Base-by-base conservation (phyloP, 345 rosid species). In the Eucalyptus grandis region DNA sequence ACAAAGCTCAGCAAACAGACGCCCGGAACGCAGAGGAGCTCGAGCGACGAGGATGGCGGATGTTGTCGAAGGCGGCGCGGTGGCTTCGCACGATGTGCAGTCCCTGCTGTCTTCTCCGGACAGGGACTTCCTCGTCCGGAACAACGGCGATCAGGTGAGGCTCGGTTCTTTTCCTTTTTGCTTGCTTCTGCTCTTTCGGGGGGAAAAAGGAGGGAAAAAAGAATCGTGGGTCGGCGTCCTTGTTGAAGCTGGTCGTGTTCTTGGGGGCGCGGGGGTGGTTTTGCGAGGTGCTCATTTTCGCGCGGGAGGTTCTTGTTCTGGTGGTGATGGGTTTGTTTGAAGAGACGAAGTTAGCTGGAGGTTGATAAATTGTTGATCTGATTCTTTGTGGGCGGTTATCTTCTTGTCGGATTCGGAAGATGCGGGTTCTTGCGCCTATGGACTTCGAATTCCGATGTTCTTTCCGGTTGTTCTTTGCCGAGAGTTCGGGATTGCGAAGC, bases 91-190 rank as follows among this genome's bases (percentile, higher is more conserved):
- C 85, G 85, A 77, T 77, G 85, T 77, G 1, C 85, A 40, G 85
- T 91, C 94, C 6, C 91, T 96, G 16, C 89, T 97, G 37, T 93
- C 93, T 87, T 92, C 99, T 87, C 88, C 93, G 8, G 92, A 90
- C 49, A 92, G 97, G 54, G 96, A 95, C 90, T 95, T 93, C 88
- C 96, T 97, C 62, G n/a, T 95, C 56, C 94, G 96, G 67, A 96
- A 93, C 90, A 88, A 94, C 90, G 95, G 94, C 53, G 92, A 94
- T 88, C 93, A 93, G 95, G 97, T 95, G 10, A 30, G 16, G 3
- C 14, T 89, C 8, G 24, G 12, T 86, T 24, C 17, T 21, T 46
- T 46, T 56, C 31, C 7, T 49, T 60, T 34, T 31, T 9, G 44
- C 13, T 50, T 90, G 54, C 26, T 53, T 53, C 1, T 80, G 49